These are phyloP conservation scores for Dipsacomyces acuminosporus DNA, from an alignment of 371 early-diverging fungal species.

Conservation along the genomic window DNA sequence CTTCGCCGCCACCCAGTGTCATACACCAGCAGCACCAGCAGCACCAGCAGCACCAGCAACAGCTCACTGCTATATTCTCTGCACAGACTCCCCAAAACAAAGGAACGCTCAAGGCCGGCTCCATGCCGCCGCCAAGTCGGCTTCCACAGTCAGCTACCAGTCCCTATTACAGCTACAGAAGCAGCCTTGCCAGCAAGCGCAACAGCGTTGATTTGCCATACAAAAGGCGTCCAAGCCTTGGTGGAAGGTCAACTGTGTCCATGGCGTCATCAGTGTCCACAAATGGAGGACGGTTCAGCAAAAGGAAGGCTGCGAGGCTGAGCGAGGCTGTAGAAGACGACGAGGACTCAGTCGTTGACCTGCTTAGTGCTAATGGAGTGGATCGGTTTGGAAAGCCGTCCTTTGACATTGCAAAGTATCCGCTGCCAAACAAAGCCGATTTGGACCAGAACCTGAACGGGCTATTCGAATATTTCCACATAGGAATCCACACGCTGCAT, in stretches of 20 bases:
- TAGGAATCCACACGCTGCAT: slow-evolving; percentile 42
- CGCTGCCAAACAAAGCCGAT: slow-evolving; percentile 22
- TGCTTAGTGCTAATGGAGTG: slow-evolving; percentile 28
- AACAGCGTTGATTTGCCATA: not conserved
- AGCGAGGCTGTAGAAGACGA: too few relatives aligned
- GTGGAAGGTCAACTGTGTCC: too few relatives aligned
- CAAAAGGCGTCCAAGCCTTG: too few relatives aligned
- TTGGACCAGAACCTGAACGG: slow-evolving; percentile 41
- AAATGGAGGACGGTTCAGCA: too few relatives aligned
- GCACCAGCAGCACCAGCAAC: slow-evolving; percentile 10
- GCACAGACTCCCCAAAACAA: too few relatives aligned
- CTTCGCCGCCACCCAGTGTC: not conserved
- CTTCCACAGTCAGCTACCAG: too few relatives aligned
- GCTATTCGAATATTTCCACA: slow-evolving; percentile 44
- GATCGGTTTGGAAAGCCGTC: slow-evolving; percentile 40
- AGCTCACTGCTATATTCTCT: not conserved
- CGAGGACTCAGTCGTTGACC: slow-evolving; percentile 34
- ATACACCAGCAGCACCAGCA: not conserved
- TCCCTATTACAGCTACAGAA: slow-evolving; percentile 1
- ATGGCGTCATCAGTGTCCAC: too few relatives aligned
- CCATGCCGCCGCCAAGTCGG: too few relatives aligned
- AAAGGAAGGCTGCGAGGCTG: too few relatives aligned
- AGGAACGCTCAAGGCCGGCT: too few relatives aligned
- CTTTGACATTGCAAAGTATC: slow-evolving; percentile 25
- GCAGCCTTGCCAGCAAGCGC: not conserved